Evolutionary conservation across 371 early-diverging fungal genomes (phyloP).

Genomic region (Apophysomyces variabilis): DNA sequence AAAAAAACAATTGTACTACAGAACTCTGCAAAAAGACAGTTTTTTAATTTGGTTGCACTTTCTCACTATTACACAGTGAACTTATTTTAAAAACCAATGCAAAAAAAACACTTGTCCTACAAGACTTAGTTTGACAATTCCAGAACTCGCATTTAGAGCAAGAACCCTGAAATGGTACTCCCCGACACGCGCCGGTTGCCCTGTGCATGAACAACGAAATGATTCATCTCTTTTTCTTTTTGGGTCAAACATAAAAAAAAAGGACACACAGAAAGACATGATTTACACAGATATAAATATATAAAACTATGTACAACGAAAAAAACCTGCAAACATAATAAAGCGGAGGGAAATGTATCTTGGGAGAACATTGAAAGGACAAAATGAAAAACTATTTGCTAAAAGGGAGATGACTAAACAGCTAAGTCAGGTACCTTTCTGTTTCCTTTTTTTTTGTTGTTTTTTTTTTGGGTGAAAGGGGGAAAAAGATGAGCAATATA

Average conservation of each 20-base stretch:
- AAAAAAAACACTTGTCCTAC: background rate
- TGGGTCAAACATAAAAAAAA: background rate
- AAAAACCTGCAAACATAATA: background rate
- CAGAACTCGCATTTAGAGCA: constrained; percentile 3
- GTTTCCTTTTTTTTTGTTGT: constrained; percentile 4
- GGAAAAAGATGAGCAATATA: background rate
- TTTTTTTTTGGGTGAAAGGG: background rate
- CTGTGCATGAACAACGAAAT: background rate
- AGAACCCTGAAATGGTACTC: constrained; percentile 11
- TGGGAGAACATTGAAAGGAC: background rate
- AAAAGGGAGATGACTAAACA: background rate
- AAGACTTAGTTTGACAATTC: constrained; percentile 8
- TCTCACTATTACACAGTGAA: background rate
- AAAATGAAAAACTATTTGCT: background rate
- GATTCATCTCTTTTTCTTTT: background rate
- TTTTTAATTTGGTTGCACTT: constrained; percentile 6
- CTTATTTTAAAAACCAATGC: background rate
- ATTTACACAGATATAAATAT: constrained; percentile 9
- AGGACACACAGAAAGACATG: background rate
- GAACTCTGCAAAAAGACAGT: constrained; percentile 3
- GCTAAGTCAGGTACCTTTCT: background rate
- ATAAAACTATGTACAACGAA: constrained; percentile 10
- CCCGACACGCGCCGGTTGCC: constrained; percentile 12
- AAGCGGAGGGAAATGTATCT: background rate
- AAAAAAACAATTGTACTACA: constrained; percentile 6